Evolutionary conservation across 108 stramenopile species (phyloP).

Genomic region (Mayamaea pseudoterrestris): DNA sequence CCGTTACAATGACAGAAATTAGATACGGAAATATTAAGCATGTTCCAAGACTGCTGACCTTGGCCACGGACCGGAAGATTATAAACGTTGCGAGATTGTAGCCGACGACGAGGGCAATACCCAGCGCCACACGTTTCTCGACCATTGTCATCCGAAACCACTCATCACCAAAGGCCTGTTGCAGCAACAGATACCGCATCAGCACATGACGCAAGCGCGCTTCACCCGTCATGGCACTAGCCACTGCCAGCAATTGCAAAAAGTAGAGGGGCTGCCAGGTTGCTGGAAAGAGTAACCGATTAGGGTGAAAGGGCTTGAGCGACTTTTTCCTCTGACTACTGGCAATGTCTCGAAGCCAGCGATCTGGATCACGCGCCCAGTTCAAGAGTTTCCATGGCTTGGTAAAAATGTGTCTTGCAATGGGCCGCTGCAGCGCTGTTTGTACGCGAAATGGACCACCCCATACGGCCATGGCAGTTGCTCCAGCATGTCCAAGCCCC

Average conservation of each 20-base stretch:
- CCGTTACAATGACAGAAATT: constrained; percentile 42
- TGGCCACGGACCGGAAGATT: constrained; percentile 9
- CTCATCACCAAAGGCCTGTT: constrained; percentile 51
- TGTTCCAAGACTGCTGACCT: constrained; percentile 28
- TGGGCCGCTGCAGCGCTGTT: constrained; percentile 18
- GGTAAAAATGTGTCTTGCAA: constrained; percentile 10
- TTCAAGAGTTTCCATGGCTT: constrained; percentile 25
- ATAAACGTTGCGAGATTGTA: constrained; percentile 7
- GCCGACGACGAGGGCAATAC: constrained; percentile 21
- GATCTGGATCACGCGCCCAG: constrained; percentile 45
- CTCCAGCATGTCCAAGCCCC: constrained; percentile 36
- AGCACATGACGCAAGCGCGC: constrained; percentile 16
- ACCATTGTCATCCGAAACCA: constrained; percentile 65
- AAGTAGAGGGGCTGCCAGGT: constrained; percentile 48
- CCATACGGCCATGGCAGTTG: constrained; percentile 30
- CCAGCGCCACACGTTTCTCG: constrained; percentile 59
- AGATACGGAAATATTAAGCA: constrained; percentile 37
- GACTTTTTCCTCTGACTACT: background rate
- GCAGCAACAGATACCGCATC: constrained; percentile 45
- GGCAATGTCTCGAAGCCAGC: constrained; percentile 27
- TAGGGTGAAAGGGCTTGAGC: constrained; percentile 21
- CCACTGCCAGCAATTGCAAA: constrained; percentile 14
- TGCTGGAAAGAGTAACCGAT: constrained; percentile 52
- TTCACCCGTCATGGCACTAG: constrained; percentile 7
- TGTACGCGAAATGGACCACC: constrained; percentile 44